These are phyloP conservation scores for Colletotrichum agaves DNA, from an alignment of 2,329 filamentous ascomycete genomes.

Conservation along the genomic window DNA sequence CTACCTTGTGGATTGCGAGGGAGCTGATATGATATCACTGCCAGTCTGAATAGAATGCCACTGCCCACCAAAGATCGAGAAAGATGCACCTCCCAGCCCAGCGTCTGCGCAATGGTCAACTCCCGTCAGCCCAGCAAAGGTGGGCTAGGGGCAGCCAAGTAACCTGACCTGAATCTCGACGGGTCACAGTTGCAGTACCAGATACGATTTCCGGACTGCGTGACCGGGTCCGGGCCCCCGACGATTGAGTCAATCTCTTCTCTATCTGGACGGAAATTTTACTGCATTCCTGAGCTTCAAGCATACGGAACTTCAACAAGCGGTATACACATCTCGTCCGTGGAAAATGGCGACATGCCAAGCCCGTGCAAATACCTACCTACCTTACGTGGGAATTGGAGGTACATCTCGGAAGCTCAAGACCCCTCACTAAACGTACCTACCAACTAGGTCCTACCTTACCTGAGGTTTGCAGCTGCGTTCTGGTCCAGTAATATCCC, in stretches of 20 bases:
- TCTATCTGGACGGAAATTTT: neutral
- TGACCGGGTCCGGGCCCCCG: conserved; percentile 2
- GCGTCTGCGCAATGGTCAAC: neutral
- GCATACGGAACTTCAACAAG: neutral
- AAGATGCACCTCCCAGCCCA: neutral
- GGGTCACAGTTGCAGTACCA: conserved; percentile 24
- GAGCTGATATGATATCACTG: no score
- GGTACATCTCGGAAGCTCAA: neutral
- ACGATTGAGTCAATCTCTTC: neutral
- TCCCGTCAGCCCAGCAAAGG: conserved; percentile 28
- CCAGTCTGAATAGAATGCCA: no score
- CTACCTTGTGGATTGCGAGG: no score
- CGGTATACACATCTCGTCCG: neutral
- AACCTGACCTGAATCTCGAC: conserved; percentile 33
- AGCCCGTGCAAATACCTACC: neutral
- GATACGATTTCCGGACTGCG: conserved; percentile 5
- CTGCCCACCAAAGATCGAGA: conserved; percentile 2
- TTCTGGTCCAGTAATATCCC: neutral
- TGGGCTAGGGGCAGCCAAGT: conserved; percentile 34
- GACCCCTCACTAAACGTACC: neutral
- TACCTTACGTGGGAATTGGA: neutral
- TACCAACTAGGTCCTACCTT: neutral
- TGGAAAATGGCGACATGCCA: neutral
- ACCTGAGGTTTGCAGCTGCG: neutral
- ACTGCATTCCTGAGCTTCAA: neutral